Evolutionary conservation across 257 asterid species (phyloP).

Genomic region (Anisodus tanguticus): DNA sequence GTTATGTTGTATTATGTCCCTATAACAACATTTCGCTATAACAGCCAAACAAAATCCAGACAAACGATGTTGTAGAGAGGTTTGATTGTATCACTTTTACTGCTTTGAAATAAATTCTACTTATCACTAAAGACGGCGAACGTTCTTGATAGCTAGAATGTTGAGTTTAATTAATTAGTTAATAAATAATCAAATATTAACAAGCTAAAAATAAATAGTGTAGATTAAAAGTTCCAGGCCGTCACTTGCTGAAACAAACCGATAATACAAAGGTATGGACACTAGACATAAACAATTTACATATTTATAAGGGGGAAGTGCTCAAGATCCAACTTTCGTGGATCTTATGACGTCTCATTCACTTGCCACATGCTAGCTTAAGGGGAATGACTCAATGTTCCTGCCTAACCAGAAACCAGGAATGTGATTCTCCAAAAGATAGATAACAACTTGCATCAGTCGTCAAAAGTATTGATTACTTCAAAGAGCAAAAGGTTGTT

Average conservation of each 20-base stretch:
- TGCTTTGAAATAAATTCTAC: not conserved
- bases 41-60: not conserved
- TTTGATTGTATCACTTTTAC: constrained; percentile 15
- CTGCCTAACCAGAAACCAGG: not conserved
- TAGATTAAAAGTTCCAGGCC: not conserved
- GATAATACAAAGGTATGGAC: constrained; percentile 14
- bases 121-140: not conserved
- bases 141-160: not conserved
- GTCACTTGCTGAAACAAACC: not conserved
- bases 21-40: not conserved
- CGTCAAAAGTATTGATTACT: not conserved
- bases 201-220: constrained; percentile 3
- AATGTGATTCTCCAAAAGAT: not conserved
- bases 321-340: not conserved
- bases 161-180: no score
- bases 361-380: constrained; percentile 9
- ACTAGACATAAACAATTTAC: constrained; percentile 3
- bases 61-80: not conserved
- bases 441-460: not conserved
- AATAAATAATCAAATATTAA: no score
- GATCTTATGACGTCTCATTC: constrained; percentile 7
- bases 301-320: not conserved
- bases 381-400: not conserved
- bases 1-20: not conserved
- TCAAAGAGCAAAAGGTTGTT: constrained; percentile 22